Evolutionary conservation across 208 protist genomes (phyloP).

Genomic region (Kentomonas sorsogonicus): DNA sequence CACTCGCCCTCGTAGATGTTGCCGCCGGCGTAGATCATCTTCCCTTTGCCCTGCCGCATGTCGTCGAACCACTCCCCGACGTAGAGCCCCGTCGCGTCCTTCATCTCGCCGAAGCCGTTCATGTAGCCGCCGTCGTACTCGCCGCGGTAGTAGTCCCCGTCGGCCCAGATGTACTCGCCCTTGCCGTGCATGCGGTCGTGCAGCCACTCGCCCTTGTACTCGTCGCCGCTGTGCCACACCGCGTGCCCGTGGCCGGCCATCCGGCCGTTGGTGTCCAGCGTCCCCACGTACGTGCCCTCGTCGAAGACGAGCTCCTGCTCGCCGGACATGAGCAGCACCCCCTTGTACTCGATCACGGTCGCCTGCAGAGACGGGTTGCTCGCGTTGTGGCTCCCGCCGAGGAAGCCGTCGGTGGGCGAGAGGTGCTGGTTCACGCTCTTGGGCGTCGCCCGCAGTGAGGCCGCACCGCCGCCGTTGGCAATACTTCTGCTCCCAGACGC

Average conservation of each 20-base stretch:
- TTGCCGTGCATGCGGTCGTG: constrained; percentile 65
- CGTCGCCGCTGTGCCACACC: constrained; percentile 73
- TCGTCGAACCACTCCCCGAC: constrained; percentile 82
- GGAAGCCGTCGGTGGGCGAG: too few relatives aligned
- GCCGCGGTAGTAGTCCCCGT: constrained; percentile 72
- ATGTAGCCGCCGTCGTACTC: constrained; percentile 58
- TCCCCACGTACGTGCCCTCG: constrained; percentile 75
- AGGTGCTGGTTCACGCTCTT: too few relatives aligned
- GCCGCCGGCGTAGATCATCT: constrained; percentile 68
- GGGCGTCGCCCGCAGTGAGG: too few relatives aligned
- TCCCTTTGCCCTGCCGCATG: constrained; percentile 70
- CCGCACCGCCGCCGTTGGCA: too few relatives aligned
- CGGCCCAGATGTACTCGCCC: constrained; percentile 72
- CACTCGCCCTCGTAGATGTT: constrained; percentile 88
- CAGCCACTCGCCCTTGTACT: constrained; percentile 77
- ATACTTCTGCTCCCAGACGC: too few relatives aligned
- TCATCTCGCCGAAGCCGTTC: constrained; percentile 73
- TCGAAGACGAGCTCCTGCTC: constrained; percentile 62
- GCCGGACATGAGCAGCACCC: constrained; percentile 30
- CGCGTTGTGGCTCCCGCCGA: background rate
- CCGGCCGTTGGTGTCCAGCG: constrained; percentile 51
- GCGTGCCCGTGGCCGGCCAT: constrained; percentile 76
- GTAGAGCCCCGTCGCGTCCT: constrained; percentile 74
- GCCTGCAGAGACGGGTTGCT: background rate
- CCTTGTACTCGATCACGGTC: constrained; percentile 25